Evolutionary conservation across 2,329 filamentous ascomycete species (phyloP).

Genomic region (Diplodia scrobiculata): DNA sequence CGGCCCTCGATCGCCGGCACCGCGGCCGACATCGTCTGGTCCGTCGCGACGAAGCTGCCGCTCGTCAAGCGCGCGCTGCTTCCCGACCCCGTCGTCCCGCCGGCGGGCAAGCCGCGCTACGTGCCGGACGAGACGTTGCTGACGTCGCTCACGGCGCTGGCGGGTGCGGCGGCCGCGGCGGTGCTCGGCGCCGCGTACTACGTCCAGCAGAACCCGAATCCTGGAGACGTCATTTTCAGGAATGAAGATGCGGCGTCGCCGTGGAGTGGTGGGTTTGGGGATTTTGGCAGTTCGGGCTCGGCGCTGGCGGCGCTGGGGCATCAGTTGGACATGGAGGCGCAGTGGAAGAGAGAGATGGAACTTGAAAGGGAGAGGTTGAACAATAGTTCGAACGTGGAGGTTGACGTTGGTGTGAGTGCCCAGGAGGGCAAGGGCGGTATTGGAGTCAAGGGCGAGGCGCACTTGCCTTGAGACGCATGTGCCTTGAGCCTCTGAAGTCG

Average conservation of each 20-base stretch:
- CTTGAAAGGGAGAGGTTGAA: slow-evolving; percentile 23
- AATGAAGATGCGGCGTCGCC: slow-evolving; percentile 2
- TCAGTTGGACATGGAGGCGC: slow-evolving; percentile 28
- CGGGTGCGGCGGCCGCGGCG: not conserved
- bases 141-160: slow-evolving; percentile 9
- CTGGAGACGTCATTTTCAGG: slow-evolving; percentile 22
- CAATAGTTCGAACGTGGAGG: slow-evolving; percentile 25
- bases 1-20: not conserved
- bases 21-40: not conserved
- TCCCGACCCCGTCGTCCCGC: slow-evolving; percentile 9
- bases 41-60: slow-evolving; percentile 6
- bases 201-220: slow-evolving; percentile 21
- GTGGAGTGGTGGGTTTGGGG: not conserved
- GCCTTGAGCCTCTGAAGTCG: not conserved
- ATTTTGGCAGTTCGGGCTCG: slow-evolving; percentile 31
- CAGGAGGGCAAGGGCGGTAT: slow-evolving; percentile 17
- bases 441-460: slow-evolving; percentile 13
- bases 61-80: not conserved
- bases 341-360: slow-evolving; percentile 17
- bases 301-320: slow-evolving; percentile 31
- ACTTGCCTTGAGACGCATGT: not conserved
- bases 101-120: slow-evolving; percentile 4
- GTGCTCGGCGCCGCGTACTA: slow-evolving; percentile 8
- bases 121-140: slow-evolving; percentile 4
- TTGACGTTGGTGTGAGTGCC: slow-evolving; percentile 28